phyloP scores from a whole-genome alignment of 2,329 filamentous ascomycete genomes.

The Aspergillus luchuensis region DNA sequence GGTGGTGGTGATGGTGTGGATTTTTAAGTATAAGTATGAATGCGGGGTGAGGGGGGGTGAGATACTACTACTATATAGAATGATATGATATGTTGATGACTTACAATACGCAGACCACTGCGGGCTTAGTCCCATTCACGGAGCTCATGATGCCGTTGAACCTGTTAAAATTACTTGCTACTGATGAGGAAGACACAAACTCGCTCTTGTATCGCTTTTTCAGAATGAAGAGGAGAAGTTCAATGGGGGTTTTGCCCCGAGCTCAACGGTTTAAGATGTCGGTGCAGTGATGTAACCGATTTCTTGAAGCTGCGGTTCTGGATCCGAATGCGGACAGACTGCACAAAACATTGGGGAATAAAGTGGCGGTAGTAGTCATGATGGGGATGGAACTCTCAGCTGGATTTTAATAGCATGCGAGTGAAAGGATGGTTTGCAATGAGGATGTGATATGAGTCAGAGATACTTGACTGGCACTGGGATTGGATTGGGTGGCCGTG shows the following conservation, averaged over 20 bases:
- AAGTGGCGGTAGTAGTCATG: not conserved
- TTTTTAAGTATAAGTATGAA: not conserved
- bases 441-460: too few species aligned
- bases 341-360: not conserved
- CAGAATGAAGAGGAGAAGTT: slow-evolving; percentile 12
- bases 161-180: not conserved
- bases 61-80: too few species aligned
- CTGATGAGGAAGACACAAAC: not conserved
- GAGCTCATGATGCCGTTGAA: not conserved
- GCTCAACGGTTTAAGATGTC: not conserved
- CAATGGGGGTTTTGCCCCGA: slow-evolving; percentile 2
- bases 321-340: not conserved
- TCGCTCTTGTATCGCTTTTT: not conserved
- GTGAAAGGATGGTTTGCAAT: too few species aligned
- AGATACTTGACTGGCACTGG: too few species aligned
- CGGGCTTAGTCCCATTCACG: slow-evolving; percentile 34
- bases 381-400: not conserved
- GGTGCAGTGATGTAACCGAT: not conserved
- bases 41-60: slow-evolving; percentile 5
- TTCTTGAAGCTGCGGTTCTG: not conserved
- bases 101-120: slow-evolving; percentile 87
- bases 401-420: not conserved
- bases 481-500: not conserved
- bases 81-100: slow-evolving; percentile 19
- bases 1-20: not conserved